Conservation (phyloP, 441 rosid species). For the Gossypium schwendimanii region DNA sequence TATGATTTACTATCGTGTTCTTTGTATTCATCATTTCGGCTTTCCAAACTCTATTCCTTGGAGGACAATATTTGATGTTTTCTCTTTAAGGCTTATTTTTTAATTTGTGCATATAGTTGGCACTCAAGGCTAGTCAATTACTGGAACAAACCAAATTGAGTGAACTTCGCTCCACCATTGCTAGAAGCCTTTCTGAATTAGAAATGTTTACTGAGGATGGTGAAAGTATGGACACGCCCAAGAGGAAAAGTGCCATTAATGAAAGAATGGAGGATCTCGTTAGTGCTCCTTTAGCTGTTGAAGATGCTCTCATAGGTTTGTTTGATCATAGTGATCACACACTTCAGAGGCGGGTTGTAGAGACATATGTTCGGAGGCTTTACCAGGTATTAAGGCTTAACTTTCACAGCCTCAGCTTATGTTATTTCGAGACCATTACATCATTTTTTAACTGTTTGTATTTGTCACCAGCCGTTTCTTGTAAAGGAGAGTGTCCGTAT, state of each 20-base stretch:
- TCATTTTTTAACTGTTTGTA: slow-evolving; percentile 22
- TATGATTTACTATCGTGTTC: background rate
- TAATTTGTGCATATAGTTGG: slow-evolving; percentile 57
- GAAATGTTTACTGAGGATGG: slow-evolving; percentile 99
- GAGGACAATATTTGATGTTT: background rate
- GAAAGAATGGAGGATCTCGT: slow-evolving; percentile 99
- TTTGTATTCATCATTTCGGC: background rate
- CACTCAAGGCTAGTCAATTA: slow-evolving; percentile 92
- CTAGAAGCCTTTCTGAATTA: slow-evolving; percentile 95
- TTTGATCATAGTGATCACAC: slow-evolving; percentile 99
- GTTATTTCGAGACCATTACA: slow-evolving; percentile 4
- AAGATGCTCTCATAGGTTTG: slow-evolving; percentile 96
- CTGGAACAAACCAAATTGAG: slow-evolving; percentile 96
- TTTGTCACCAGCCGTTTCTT: slow-evolving; percentile 74
- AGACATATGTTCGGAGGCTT: slow-evolving; percentile 88
- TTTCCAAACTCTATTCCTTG: background rate
- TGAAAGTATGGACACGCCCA: slow-evolving; percentile 97
- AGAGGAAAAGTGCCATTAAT: slow-evolving; percentile 91
- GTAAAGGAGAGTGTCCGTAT: slow-evolving; percentile 92
- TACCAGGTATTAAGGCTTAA: slow-evolving; percentile 61
- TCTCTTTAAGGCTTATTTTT: slow-evolving; percentile 3
- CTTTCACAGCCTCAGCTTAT: slow-evolving; percentile 14
- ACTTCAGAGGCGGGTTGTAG: slow-evolving; percentile 96
- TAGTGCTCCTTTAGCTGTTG: slow-evolving; percentile 93
- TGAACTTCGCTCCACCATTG: slow-evolving; percentile 96